phyloP scores from a whole-genome alignment of 345 rosid genomes.

The Diplotaxis tenuifolia region DNA sequence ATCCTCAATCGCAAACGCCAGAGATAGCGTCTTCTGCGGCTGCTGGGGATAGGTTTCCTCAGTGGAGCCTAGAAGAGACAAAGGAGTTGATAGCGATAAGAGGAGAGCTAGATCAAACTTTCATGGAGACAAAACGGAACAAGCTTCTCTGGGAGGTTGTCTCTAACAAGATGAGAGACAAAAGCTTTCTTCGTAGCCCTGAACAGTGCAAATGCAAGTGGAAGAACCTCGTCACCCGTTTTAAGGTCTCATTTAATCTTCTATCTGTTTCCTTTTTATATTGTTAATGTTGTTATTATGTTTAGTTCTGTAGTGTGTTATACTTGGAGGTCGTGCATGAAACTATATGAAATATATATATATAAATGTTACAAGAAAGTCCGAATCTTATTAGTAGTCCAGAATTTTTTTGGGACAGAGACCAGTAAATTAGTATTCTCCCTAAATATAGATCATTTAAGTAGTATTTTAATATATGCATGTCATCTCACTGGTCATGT shows the following conservation, averaged over 20 bases:
- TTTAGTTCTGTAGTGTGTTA: not conserved
- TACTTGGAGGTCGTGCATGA: slow-evolving; percentile 22
- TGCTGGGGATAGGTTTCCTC: slow-evolving; percentile 77
- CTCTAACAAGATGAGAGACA: slow-evolving; percentile 71
- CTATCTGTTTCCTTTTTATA: not conserved
- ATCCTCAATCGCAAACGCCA: slow-evolving; percentile 41
- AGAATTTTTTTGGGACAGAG: not conserved
- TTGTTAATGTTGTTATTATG: not conserved
- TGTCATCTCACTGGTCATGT: slow-evolving; percentile 1
- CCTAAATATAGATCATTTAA: not conserved
- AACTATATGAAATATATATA: not conserved
- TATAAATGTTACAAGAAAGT: not conserved
- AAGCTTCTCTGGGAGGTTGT: slow-evolving; percentile 88
- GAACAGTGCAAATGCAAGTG: slow-evolving; percentile 99
- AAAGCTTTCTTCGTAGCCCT: slow-evolving; percentile 78
- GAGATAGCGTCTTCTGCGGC: slow-evolving; percentile 40
- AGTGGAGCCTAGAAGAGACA: slow-evolving; percentile 90
- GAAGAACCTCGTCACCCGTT: slow-evolving; percentile 97
- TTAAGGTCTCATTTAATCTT: slow-evolving; percentile 52
- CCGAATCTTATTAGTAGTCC: not conserved
- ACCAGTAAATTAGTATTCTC: not conserved
- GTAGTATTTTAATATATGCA: not conserved
- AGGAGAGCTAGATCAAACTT: slow-evolving; percentile 75
- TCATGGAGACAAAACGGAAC: slow-evolving; percentile 97
- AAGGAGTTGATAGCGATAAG: slow-evolving; percentile 77